Percentiles rank a stretch among this genome's conserved stretches.
These are phyloP conservation scores for Vitis rotundifolia DNA, from an alignment of 164 flowering plant species.

Conservation along the genomic window DNA sequence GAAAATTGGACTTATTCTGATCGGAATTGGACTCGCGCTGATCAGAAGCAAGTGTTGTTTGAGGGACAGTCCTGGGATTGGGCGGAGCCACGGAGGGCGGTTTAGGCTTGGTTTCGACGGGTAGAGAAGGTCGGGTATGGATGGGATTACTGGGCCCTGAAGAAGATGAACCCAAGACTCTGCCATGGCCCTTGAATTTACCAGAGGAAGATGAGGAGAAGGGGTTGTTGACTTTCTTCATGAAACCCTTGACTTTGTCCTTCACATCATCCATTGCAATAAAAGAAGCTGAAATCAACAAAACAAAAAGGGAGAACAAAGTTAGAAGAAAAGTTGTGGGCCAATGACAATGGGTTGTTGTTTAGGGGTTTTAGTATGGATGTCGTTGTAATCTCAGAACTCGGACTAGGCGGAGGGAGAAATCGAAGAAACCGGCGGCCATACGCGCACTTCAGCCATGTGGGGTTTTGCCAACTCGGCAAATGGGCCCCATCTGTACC, in stretches of 20 bases:
- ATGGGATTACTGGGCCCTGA: constrained; percentile 37
- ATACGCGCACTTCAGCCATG: too few relatives aligned
- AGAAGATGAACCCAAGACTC: constrained; percentile 73
- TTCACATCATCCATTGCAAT: constrained; percentile 71
- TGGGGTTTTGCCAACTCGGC: too few relatives aligned
- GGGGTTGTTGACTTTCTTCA: constrained; percentile 80
- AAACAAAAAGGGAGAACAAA: too few relatives aligned
- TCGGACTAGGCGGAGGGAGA: too few relatives aligned
- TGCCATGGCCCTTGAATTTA: constrained; percentile 88
- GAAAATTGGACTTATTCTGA: constrained; percentile 9
- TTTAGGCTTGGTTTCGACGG: constrained; percentile 8
- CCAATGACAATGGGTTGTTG: too few relatives aligned
- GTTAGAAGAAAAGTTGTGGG: too few relatives aligned
- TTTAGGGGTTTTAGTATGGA: too few relatives aligned
- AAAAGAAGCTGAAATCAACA: background rate
- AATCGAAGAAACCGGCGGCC: too few relatives aligned
- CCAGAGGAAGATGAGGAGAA: constrained; percentile 72
- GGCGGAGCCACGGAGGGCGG: constrained; percentile 5
- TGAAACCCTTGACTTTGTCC: constrained; percentile 82
- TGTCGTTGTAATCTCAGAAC: too few relatives aligned
- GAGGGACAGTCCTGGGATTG: constrained; percentile 16
- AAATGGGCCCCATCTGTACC: too few relatives aligned
- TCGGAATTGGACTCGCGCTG: constrained; percentile 2
- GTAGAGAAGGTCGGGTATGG: constrained; percentile 19
- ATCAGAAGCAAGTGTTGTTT: background rate